Evolutionary conservation across 805 yeast genomes (phyloP).

Genomic region (Alloascoidea africana): DNA sequence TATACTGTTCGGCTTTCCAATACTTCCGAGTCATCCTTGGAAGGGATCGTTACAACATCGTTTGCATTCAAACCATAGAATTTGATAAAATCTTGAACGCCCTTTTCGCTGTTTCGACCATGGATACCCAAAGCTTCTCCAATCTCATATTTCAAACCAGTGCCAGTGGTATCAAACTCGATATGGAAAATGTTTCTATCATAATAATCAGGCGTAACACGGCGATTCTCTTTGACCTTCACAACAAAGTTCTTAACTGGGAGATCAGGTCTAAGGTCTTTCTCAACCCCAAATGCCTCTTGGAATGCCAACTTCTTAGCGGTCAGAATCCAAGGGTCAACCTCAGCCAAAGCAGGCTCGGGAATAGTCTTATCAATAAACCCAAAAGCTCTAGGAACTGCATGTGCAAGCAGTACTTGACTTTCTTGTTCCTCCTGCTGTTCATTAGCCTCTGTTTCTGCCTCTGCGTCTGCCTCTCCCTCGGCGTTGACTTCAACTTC

Average conservation of each 20-base stretch:
- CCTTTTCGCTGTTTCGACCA: slow-evolving; percentile 60
- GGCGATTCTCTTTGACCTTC: slow-evolving; percentile 79
- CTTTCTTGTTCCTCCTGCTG: slow-evolving; percentile 12
- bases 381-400: slow-evolving; percentile 47
- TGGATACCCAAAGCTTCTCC: slow-evolving; percentile 97
- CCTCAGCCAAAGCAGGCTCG: slow-evolving; percentile 26
- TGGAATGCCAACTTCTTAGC: slow-evolving; percentile 64
- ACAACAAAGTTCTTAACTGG: slow-evolving; percentile 76
- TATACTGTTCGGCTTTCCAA: slow-evolving; percentile 66
- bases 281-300: slow-evolving; percentile 54
- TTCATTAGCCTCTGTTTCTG: slow-evolving; percentile 9
- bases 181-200: slow-evolving; percentile 93
- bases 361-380: slow-evolving; percentile 38
- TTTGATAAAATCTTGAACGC: slow-evolving; percentile 53
- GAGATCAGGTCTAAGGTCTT: slow-evolving; percentile 72
- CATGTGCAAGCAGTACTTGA: slow-evolving; percentile 29
- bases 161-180: slow-evolving; percentile 83
- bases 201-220: slow-evolving; percentile 82
- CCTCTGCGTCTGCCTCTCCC: slow-evolving; percentile 17
- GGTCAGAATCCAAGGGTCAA: slow-evolving; percentile 29
- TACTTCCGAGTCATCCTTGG: slow-evolving; percentile 40
- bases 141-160: slow-evolving; percentile 81
- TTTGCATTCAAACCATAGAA: slow-evolving; percentile 61
- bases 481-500: slow-evolving; percentile 21
- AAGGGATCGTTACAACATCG: slow-evolving; percentile 54